Evolutionary conservation across 306 rosid species (phyloP).

Genomic region (Hylodesmum podocarpum): DNA sequence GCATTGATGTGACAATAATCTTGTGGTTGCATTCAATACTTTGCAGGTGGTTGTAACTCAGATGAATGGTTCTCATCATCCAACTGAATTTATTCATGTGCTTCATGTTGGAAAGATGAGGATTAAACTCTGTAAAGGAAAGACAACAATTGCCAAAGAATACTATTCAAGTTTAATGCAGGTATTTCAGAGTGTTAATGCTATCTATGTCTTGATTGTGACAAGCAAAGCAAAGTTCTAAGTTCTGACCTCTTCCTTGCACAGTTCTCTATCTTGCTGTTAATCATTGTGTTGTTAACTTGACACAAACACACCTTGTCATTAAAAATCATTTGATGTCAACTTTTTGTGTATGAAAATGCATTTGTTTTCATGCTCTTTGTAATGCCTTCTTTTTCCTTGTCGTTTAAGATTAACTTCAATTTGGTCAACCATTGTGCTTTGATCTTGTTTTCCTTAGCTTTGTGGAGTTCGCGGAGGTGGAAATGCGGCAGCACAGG

Average conservation of each 20-base stretch:
- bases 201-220: not conserved
- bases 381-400: not conserved
- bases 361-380: not conserved
- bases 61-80: slow-evolving; percentile 66
- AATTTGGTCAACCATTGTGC: slow-evolving; percentile 8
- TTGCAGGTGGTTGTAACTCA: slow-evolving; percentile 89
- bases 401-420: not conserved
- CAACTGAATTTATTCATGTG: slow-evolving; percentile 78
- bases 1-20: slow-evolving; percentile 14
- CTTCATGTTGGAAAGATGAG: slow-evolving; percentile 97
- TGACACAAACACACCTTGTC: not conserved
- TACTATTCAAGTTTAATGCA: slow-evolving; percentile 92
- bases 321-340: not conserved
- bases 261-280: not conserved
- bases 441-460: slow-evolving; percentile 40
- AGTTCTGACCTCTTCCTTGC: not conserved
- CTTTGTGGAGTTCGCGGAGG: slow-evolving; percentile 98
- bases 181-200: slow-evolving; percentile 47
- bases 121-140: slow-evolving; percentile 86
- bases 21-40: slow-evolving; percentile 19
- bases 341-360: not conserved
- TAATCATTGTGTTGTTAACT: not conserved
- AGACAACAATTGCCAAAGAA: slow-evolving; percentile 75
- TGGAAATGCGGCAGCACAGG: slow-evolving; percentile 93
- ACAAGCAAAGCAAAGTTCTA: not conserved